Evolutionary conservation across 2,329 filamentous ascomycete genomes (phyloP).

Genomic region (Hymenoscyphus albidus): DNA sequence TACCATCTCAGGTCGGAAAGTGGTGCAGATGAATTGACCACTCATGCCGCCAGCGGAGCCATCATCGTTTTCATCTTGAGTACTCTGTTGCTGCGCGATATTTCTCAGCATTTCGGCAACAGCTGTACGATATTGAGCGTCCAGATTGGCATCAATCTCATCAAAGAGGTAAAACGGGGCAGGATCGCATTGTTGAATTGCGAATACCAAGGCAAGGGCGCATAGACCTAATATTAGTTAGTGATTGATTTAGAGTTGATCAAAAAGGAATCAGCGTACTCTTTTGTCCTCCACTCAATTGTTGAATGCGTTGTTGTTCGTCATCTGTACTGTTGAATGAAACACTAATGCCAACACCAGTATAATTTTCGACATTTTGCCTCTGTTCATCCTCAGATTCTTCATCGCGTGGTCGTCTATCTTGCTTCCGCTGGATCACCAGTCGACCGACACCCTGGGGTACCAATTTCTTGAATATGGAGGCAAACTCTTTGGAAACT

Average conservation of each 20-base stretch:
- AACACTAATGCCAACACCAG: conserved; percentile 91
- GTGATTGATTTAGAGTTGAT: conserved; percentile 7
- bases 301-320: conserved; percentile 96
- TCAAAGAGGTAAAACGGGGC: conserved; percentile 99
- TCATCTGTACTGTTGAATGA: conserved; percentile 99
- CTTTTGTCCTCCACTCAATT: conserved; percentile 96
- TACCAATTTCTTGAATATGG: conserved; percentile 91
- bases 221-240: conserved; percentile 64
- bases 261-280: conserved; percentile 53
- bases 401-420: conserved; percentile 60
- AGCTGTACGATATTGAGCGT: conserved; percentile 95
- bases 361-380: conserved; percentile 86
- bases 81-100: conserved; percentile 56
- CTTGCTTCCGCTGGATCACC: conserved; percentile 87
- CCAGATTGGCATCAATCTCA: conserved; percentile 96
- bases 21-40: conserved; percentile 96
- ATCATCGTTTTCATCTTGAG: conserved; percentile 37
- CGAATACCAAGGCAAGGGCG: conserved; percentile 95
- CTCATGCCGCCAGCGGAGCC: conserved; percentile 41
- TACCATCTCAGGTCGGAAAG: conserved; percentile 95
- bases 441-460: conserved; percentile 88
- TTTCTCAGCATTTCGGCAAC: conserved; percentile 84
- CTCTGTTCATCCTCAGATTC: conserved; percentile 66
- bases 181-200: conserved; percentile 96
- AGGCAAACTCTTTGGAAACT: conserved; percentile 87